Base-by-base conservation (phyloP, 768 basidiomycete genomes). In the Phlebiopsis flavidoalba region DNA sequence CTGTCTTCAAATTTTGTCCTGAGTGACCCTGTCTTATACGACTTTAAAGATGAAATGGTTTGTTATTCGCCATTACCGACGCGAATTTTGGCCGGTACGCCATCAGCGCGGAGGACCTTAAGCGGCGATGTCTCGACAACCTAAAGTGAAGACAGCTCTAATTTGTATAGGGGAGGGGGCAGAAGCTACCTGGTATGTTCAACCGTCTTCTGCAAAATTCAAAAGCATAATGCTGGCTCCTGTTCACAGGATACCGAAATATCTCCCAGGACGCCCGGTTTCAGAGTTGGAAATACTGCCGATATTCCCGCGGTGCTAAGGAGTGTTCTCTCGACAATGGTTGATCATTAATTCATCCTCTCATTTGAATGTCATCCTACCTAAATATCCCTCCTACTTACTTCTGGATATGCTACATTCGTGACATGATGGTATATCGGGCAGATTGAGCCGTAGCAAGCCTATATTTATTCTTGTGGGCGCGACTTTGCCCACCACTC, bases 111-210 rank as follows among this genome's bases (percentile, higher is more conserved):
- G 84, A 85, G 59, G 81, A 86, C 43, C 68, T 88, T 37, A 79
- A 78, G 12, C 74, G 77, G 81, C 78, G 0, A 86, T 87, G 83
- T 81, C 78, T 53, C 74, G 77, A 17, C 76, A 86, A 63, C 79
- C 83, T 4, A 88, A 86, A 69, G 86, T 88, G 17, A 80, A 86
- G 60, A 85, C 85, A 5, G 85, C 86, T 0, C 71, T 87, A 26
- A 81, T 88, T 35, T 87, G 86, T 65, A 87, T 88, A 48, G 86
- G 86, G 14, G 86, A 87, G 68, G 84, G 86, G 8, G 84, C 85
- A 4, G 86, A 87, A 64, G 80, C 83, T 22, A 63, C 80, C 12
- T 87, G 85, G 87, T 86, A 65, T 15, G 58, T 56, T 11, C n/a
- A 33, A 10, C n/a, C 5, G 19, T 50, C 12, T 0, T 31, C 33